Evolutionary conservation across 371 early-diverging fungal genomes (phyloP).

Genomic region (Mortierella sp.): DNA sequence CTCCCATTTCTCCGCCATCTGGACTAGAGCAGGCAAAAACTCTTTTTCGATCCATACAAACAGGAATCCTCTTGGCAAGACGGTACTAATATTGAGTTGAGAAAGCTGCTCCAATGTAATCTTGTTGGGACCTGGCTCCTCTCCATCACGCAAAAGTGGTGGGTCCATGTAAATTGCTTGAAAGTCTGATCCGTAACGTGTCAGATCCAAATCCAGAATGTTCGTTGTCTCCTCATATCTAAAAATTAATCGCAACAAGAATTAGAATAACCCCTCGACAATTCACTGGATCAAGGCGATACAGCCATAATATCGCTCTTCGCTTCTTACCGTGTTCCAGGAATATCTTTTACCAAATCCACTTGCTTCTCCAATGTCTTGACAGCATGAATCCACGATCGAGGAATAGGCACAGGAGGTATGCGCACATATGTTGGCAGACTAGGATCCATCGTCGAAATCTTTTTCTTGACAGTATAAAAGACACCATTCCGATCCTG

Average conservation of each 20-base stretch:
- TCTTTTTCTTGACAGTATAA: constrained; percentile 84
- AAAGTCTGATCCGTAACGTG: constrained; percentile 71
- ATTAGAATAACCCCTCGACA: too few species aligned
- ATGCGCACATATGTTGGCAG: constrained; percentile 91
- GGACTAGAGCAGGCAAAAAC: constrained; percentile 82
- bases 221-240: constrained; percentile 62
- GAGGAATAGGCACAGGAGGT: constrained; percentile 84
- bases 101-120: constrained; percentile 75
- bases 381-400: constrained; percentile 88
- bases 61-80: constrained; percentile 85
- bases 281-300: too few species aligned
- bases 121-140: constrained; percentile 74
- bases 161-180: constrained; percentile 94
- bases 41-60: constrained; percentile 95
- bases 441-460: constrained; percentile 83
- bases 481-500: constrained; percentile 87
- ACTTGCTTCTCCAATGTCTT: constrained; percentile 52
- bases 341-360: constrained; percentile 10
- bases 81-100: constrained; percentile 65
- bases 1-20: constrained; percentile 71
- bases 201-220: constrained; percentile 59
- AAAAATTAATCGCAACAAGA: too few species aligned
- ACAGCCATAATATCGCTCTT: background rate
- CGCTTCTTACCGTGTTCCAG: constrained; percentile 46
- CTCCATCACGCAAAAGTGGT: constrained; percentile 81